phyloP scores from a whole-genome alignment of 1,284 basidiomycete species.

The Pseudozyma flocculosa region DNA sequence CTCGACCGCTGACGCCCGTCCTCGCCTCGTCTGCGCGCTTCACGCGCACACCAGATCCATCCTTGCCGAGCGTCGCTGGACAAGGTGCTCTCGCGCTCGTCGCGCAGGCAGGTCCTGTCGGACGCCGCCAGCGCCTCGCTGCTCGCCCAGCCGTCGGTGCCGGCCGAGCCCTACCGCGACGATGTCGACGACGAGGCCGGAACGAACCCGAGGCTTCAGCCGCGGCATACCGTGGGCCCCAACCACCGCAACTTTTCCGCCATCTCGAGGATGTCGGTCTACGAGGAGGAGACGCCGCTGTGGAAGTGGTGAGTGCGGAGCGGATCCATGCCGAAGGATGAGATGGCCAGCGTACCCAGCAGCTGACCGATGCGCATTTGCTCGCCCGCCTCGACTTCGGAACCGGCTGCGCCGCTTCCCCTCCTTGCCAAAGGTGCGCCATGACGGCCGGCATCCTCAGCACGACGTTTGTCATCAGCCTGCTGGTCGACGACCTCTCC shows the following conservation, averaged over 20 bases:
- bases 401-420: no score
- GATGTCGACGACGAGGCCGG: constrained; percentile 39
- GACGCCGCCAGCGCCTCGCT: constrained; percentile 10
- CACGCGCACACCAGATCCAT: no score
- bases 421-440: constrained; percentile 18
- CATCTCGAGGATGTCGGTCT: neutral
- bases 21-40: no score
- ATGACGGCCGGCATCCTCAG: constrained; percentile 46
- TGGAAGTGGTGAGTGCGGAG: constrained; percentile 6
- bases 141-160: neutral
- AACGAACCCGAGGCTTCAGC: constrained; percentile 2
- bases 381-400: no score
- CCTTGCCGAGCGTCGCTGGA: constrained; percentile 90
- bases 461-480: constrained; percentile 42
- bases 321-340: no score
- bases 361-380: no score
- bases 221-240: neutral
- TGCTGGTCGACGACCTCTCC: constrained; percentile 55
- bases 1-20: no score
- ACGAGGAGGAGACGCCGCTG: constrained; percentile 11
- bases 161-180: constrained; percentile 24
- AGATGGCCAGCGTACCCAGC: no score
- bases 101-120: constrained; percentile 21
- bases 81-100: constrained; percentile 68
- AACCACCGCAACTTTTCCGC: neutral